Base-by-base conservation (phyloP, 2,329 filamentous ascomycete genomes). In the Tolypocladium paradoxum region DNA sequence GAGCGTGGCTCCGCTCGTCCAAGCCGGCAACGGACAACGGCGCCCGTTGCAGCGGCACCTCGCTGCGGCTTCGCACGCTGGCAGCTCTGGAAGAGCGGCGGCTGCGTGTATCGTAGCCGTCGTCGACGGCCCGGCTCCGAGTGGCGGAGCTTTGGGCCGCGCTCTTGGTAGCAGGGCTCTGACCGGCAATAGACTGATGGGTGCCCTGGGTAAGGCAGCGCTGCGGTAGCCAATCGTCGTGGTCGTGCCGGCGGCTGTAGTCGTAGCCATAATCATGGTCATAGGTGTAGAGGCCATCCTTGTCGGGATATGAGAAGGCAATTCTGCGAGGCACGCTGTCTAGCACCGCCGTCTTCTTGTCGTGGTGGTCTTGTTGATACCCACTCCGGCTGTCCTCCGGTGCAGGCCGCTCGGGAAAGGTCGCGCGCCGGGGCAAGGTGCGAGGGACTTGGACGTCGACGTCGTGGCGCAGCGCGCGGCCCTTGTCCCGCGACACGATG, bases 401-500 rank as follows among this genome's bases (percentile, higher is more conserved):
- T 45, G 40, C 14, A 29, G 47, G 51, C n/a, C 31, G 46, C 49
- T 75, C 71, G 31, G 75, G 73, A 55, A 68, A 76, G n/a, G 75
- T 77, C 14, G 73, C 68, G 24, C 74, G 71, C 49, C 76, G 71
- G 27, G 69, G 64, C 49, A 76, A 68, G 14, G 61, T 47, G 31
- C 35, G 20, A 24, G n/a, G 37, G 20, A 49, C 36, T 2, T 73
- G 71, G 22, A 62, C 61, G 12, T 76, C 73, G 49, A 69, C 69
- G 20, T 72, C 71, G 49, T 76, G 72, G 27, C 64, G 69, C 7
- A 68, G 66, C 53, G 68, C 64, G 33, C 65, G 71, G 46, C 67
- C 76, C 58, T 79, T 83, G n/a, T 64, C 60, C 33, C 57, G 61
- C 20, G 56, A 63, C 57, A 83, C 76, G 73, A 90, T 84, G 24